phyloP scores from a whole-genome alignment of 257 asterid species.

The Solanum habrochaites region DNA sequence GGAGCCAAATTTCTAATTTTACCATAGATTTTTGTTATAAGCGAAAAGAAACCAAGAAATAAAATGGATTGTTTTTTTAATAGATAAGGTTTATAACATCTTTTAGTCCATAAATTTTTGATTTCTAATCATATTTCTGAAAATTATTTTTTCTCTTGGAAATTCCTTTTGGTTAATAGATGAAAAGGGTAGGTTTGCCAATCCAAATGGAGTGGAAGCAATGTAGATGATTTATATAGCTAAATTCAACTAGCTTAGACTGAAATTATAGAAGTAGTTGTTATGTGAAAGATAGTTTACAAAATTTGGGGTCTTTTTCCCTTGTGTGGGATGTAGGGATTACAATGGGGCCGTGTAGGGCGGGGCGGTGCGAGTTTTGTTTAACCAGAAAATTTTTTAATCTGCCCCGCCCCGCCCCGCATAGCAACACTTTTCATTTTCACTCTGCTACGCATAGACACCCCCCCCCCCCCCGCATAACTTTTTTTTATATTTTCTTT shows the following conservation, averaged over 20 bases:
- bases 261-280: not conserved
- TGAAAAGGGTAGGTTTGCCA: not conserved
- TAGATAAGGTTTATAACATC: not conserved
- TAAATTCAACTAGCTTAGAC: not conserved
- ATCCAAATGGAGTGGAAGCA: no score
- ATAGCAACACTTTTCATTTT: no score
- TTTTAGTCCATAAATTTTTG: not conserved
- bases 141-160: not conserved
- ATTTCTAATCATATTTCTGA: not conserved
- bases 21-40: not conserved
- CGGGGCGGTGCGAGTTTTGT: no score
- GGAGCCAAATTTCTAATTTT: no score
- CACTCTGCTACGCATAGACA: no score
- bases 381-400: no score
- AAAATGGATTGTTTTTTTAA: not conserved
- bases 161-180: not conserved
- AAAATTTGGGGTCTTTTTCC: not conserved
- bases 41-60: not conserved
- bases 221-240: not conserved
- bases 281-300: not conserved
- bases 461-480: no score
- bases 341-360: no score
- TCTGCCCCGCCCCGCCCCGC: no score
- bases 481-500: no score
- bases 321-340: not conserved